phyloP scores from a whole-genome alignment of 148 eudicot genomes.

The Polygonum maritimum region DNA sequence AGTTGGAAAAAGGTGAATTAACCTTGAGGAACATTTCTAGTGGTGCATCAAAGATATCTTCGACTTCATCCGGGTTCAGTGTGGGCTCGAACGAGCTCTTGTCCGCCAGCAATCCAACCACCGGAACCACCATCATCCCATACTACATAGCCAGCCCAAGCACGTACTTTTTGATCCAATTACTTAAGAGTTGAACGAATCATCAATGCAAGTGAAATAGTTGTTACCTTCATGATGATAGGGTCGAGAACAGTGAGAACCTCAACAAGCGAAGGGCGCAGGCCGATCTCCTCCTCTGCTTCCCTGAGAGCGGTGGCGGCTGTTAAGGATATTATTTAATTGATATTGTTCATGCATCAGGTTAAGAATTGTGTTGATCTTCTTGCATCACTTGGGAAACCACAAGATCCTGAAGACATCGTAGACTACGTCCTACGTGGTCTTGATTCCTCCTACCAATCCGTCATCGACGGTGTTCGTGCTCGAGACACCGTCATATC shows the following conservation, averaged over 20 bases:
- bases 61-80: conserved; percentile 3
- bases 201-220: neutral
- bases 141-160: neutral
- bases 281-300: conserved; percentile 8
- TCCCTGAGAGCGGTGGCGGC: neutral
- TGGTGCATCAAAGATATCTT: neutral
- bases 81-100: conserved; percentile 1
- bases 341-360: too few relatives aligned
- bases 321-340: too few relatives aligned
- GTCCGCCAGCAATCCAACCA: conserved; percentile 1
- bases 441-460: too few relatives aligned
- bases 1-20: neutral
- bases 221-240: conserved; percentile 1
- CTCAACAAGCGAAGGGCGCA: neutral
- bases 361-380: too few relatives aligned
- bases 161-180: too few relatives aligned
- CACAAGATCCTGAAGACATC: too few relatives aligned
- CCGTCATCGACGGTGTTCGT: too few relatives aligned
- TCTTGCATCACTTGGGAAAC: too few relatives aligned
- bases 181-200: too few relatives aligned
- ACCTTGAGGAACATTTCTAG: conserved; percentile 11
- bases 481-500: too few relatives aligned
- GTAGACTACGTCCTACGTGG: too few relatives aligned
- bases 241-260: conserved; percentile 9
- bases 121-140: conserved; percentile 11